A percentile compares a stretch with the other conserved stretches of the same genome.
These are phyloP conservation scores for Oemleria cerasiformis DNA, from an alignment of 306 rosid species.

Conservation along the genomic window DNA sequence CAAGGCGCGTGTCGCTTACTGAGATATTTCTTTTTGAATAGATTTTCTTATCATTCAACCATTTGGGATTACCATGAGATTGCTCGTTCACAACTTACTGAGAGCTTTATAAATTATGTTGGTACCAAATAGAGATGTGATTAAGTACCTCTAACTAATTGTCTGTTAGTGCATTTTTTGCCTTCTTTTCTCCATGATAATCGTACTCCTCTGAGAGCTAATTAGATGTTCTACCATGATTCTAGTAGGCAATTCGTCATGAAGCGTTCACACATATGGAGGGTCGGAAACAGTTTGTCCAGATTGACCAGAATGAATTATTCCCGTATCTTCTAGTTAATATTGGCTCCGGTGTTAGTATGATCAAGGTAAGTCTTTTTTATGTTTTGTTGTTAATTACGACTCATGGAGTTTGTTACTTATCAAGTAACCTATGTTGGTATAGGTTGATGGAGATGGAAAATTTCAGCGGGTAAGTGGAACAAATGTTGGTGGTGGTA, in stretches of 20 bases:
- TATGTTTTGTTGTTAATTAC: slow-evolving; percentile 26
- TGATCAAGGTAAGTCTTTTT: slow-evolving; percentile 69
- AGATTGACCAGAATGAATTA: slow-evolving; percentile 85
- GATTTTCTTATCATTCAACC: too few species aligned
- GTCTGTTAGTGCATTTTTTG: background rate
- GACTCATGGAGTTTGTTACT: slow-evolving; percentile 20
- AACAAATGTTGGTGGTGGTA: slow-evolving; percentile 99
- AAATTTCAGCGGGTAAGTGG: slow-evolving; percentile 95
- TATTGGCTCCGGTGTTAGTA: slow-evolving; percentile 97
- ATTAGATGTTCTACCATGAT: slow-evolving; percentile 46
- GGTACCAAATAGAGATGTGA: background rate
- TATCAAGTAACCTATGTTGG: slow-evolving; percentile 12
- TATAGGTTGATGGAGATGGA: slow-evolving; percentile 95
- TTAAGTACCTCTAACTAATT: background rate
- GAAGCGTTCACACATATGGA: slow-evolving; percentile 99
- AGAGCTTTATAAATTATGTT: slow-evolving; percentile 2
- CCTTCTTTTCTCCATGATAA: slow-evolving; percentile 12
- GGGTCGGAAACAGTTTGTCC: slow-evolving; percentile 90
- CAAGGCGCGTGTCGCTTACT: too few species aligned
- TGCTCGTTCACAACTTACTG: background rate
- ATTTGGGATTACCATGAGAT: background rate
- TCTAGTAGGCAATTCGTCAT: slow-evolving; percentile 98
- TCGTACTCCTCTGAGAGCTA: slow-evolving; percentile 18
- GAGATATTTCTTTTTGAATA: too few species aligned
- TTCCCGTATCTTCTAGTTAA: slow-evolving; percentile 97